Evolutionary conservation across 768 basidiomycete species (phyloP), one percentile per base, ranked within the genome.

Genomic region (Suillus cothurnatus): DNA sequence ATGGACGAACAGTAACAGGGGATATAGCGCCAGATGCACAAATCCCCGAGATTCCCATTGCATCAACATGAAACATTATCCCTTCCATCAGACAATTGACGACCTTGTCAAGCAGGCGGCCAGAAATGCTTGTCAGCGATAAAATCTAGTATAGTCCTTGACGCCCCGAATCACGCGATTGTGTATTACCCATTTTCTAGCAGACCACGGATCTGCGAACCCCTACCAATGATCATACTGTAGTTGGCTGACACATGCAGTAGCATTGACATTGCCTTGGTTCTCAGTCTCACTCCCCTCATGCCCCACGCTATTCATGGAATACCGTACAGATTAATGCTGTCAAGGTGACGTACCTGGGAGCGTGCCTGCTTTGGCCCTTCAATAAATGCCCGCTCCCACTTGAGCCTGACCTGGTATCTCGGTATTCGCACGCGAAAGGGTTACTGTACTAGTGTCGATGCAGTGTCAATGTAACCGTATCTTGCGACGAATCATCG

Each of bases 261-360:
- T 11, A 11, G 79, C 85, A 72, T 89, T 84, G 14, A 81, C 79
- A 28, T 79, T 80, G 34, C 75, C 64, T 31, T 71, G 68, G 62
- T 64, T 66, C 64, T 67, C 38, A 47, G 15, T 57, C 61, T 69
- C 68, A 49, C 69, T 60, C 55, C 82, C 83, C 67, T 71, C 77
- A 47, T 85, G 76, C 39, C 79, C 94, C 0, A 95, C 87, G 8
- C 71, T 72, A 67, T 85, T 88, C 93, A 95, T 93, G 71, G 94
- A 88, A 74, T 94, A 91, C 47, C 83, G 81, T 41, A 80, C 78
- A 14, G 86, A 81, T 83, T 82, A 68, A 93, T 79, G 59, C 88
- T 81, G 61, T 87, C 81, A 68, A 77, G 79, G 72, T 90, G 88
- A 71, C 90, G 88, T 31, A 74, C 73, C 50, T 78, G 78, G 45